A percentile compares a stretch with the other conserved stretches of the same genome.
Evolutionary conservation across 805 yeast species (phyloP).

Genomic region (Starmerella davenportii): DNA sequence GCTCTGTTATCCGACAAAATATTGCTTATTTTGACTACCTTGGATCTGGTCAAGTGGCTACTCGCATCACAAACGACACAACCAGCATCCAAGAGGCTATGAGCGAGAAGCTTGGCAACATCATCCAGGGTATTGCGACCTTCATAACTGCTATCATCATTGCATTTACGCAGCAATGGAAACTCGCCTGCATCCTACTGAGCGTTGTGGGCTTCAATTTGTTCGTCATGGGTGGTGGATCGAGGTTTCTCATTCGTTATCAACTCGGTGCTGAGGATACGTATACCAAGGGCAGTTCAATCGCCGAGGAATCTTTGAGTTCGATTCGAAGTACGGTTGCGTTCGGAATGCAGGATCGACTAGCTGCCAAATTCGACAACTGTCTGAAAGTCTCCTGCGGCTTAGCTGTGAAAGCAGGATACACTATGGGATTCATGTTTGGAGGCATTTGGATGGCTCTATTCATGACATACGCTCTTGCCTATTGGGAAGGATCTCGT

Average conservation of each 20-base stretch:
- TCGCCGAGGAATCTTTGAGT: conserved; percentile 29
- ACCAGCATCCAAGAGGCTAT: conserved; percentile 27
- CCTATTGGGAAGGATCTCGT: conserved; percentile 30
- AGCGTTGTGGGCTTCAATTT: conserved; percentile 22
- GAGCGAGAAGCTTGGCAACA: conserved; percentile 27
- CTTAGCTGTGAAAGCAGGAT: conserved; percentile 18
- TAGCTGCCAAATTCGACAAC: conserved; percentile 21
- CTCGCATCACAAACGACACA: conserved; percentile 28
- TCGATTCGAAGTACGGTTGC: conserved; percentile 28
- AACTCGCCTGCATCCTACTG: conserved; percentile 23
- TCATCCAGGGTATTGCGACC: conserved; percentile 25
- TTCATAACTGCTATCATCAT: conserved; percentile 26
- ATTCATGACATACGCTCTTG: conserved; percentile 25
- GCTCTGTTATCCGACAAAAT: conserved; percentile 26
- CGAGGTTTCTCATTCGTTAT: conserved; percentile 20
- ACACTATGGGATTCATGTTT: conserved; percentile 22
- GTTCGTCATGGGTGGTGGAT: conserved; percentile 19
- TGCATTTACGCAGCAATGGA: conserved; percentile 24
- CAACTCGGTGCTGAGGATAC: conserved; percentile 14
- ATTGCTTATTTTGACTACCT: conserved; percentile 27
- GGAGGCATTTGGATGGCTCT: conserved; percentile 25
- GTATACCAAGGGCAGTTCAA: conserved; percentile 22
- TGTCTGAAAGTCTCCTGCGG: conserved; percentile 18
- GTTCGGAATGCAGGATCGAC: conserved; percentile 26
- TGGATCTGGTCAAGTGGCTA: conserved; percentile 29